Base-by-base conservation (phyloP, 768 basidiomycete species). In the Agaricus subrufescens region DNA sequence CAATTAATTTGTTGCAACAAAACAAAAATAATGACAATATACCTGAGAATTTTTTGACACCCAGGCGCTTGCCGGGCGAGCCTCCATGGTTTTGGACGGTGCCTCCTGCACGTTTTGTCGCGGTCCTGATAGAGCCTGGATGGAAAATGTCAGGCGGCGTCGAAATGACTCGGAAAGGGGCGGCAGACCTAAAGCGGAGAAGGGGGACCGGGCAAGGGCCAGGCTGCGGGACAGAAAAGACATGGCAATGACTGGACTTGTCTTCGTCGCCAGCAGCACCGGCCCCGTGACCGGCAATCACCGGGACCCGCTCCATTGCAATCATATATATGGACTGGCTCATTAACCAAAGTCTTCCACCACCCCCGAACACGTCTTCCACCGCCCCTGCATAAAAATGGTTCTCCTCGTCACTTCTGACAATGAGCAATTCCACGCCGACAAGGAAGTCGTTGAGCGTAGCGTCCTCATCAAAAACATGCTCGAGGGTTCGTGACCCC, bases 391-490 rank as follows among this genome's bases (percentile, higher is more conserved):
- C 52, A 38, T 25, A 45, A 44, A 31, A 67, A 91, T 91, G 87
- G 88, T 93, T 68, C 82, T 86, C 64, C 89, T 95, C 74, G 83
- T 87, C 68, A 95, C 93, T 39, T 98, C 96, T 46, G 97, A 99
- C 72, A 94, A 91, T 63, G 97, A 98, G 73, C 85, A 88, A 60
- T 99, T 96, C 76, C 80, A 82, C 51, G 90, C 95, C 61, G 94
- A 98, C 69, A 91, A 87, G 73, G 91, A 94, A 55, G 91, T 99
- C 55, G 93, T 93, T 54, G 91, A 95, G 76, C 91, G 97, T 71
- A 89, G 86, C 60, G 94, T 96, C 9, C 84, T 99, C 65, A 97
- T 99, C 74, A 97, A 96, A 81, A 96, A 97, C 80, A 98, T 99
- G 97, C 89, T 98, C 52, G 97, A 98, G 75, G 97, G 97, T 69